phyloP scores from a whole-genome alignment of 2,329 filamentous ascomycete genomes.

The Pestalotiopsis sp. region DNA sequence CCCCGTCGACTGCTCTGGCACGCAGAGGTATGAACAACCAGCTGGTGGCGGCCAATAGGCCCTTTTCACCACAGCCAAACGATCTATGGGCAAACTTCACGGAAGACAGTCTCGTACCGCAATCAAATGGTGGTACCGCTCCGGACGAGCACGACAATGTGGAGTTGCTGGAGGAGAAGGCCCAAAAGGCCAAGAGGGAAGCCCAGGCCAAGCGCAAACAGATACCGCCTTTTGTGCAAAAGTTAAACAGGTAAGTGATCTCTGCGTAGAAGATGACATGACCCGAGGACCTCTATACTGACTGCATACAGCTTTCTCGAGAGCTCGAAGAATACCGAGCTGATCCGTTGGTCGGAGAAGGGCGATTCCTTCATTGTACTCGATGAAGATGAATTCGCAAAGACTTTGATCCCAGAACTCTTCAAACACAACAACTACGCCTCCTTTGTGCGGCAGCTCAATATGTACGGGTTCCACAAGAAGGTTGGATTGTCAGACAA shows the following conservation, averaged over 20 bases:
- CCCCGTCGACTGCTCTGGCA: constrained; percentile 53
- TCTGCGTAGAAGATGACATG: background rate
- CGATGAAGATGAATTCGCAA: constrained; percentile 97
- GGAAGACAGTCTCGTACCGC: constrained; percentile 45
- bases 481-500: constrained; percentile 91
- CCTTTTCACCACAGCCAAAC: constrained; percentile 27
- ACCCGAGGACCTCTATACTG: background rate
- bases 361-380: constrained; percentile 96
- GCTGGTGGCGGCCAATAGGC: constrained; percentile 39
- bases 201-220: constrained; percentile 89
- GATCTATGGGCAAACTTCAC: constrained; percentile 41
- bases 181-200: constrained; percentile 81
- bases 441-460: constrained; percentile 92
- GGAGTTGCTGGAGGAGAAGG: constrained; percentile 77
- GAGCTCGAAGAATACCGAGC: constrained; percentile 86
- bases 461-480: constrained; percentile 99
- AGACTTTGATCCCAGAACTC: constrained; percentile 93
- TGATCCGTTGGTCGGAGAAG: constrained; percentile 96
- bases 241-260: constrained; percentile 81
- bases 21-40: constrained; percentile 53
- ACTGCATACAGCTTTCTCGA: constrained; percentile 77
- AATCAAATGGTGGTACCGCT: constrained; percentile 32
- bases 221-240: constrained; percentile 97
- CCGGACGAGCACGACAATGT: constrained; percentile 68
- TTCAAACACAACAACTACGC: constrained; percentile 99